phyloP scores from a whole-genome alignment of 495 filamentous ascomycete genomes.

The Xylaria nigripes region DNA sequence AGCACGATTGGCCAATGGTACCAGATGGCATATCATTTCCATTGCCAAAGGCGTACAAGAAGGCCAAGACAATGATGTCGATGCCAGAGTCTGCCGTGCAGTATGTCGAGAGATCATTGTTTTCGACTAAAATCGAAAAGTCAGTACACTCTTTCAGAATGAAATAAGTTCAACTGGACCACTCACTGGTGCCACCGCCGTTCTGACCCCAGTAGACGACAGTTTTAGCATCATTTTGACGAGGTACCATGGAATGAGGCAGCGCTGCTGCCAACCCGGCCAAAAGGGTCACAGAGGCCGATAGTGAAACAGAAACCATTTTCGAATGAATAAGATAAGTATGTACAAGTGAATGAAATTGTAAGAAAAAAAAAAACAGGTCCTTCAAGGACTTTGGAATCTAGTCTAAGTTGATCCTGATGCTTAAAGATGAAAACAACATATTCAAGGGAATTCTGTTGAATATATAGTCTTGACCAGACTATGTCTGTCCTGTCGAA shows the following conservation, averaged over 20 bases:
- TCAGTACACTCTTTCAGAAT: neutral
- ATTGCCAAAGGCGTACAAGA: conserved; percentile 37
- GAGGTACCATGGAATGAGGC: conserved; percentile 1
- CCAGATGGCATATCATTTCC: conserved; percentile 30
- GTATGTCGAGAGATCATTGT: conserved; percentile 36
- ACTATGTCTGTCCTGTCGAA: neutral
- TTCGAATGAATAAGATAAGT: conserved; percentile 2
- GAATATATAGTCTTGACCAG: conserved; percentile 1
- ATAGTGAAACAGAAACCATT: conserved; percentile 7
- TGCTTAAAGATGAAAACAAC: neutral
- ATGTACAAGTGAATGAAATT: conserved; percentile 4
- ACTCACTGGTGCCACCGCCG: conserved; percentile 26
- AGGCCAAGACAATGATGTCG: conserved; percentile 47
- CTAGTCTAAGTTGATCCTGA: conserved; percentile 3
- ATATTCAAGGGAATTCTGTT: neutral
- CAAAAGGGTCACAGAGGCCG: conserved; percentile 2
- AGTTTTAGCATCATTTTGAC: conserved; percentile 13
- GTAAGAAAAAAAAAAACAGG: conserved; percentile 5
- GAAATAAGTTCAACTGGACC: neutral
- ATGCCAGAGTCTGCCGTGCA: conserved; percentile 32
- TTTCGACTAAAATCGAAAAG: conserved; percentile 19
- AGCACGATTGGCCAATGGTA: conserved; percentile 34
- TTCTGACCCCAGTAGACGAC: conserved; percentile 42
- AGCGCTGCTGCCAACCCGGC: conserved; percentile 4
- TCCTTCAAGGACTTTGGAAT: conserved; percentile 11